Evolutionary conservation across 140 eudicot genomes (phyloP).

Genomic region (Senecio squalidus): DNA sequence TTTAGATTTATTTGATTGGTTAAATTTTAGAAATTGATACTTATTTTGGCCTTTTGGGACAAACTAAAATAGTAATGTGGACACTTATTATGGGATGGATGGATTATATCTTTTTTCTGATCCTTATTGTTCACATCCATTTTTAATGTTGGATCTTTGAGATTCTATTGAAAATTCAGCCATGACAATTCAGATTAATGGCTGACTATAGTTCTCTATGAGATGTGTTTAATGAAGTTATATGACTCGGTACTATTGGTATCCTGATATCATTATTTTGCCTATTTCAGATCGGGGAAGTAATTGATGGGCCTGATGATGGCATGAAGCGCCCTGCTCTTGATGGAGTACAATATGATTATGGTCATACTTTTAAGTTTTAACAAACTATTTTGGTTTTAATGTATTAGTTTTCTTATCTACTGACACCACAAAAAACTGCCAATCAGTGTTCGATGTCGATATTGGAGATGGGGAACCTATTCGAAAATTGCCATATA

Average conservation of each 20-base stretch:
- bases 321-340: conserved; percentile 62
- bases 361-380: conserved; percentile 51
- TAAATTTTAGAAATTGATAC: too few species aligned
- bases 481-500: conserved; percentile 85
- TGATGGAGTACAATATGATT: conserved; percentile 81
- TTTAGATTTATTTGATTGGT: too few species aligned
- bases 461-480: conserved; percentile 99
- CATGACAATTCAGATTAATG: too few species aligned
- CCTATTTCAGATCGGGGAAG: conserved; percentile 79
- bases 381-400: conserved; percentile 2
- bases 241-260: conserved; percentile 10
- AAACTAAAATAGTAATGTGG: too few species aligned
- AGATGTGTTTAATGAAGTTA: conserved; percentile 10
- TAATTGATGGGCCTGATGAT: conserved; percentile 97
- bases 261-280: conserved; percentile 6
- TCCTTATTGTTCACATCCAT: background rate
- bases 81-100: background rate
- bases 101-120: background rate
- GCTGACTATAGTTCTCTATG: too few species aligned
- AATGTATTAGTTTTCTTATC: background rate
- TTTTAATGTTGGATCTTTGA: background rate
- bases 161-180: too few species aligned
- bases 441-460: conserved; percentile 78
- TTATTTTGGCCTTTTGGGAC: too few species aligned
- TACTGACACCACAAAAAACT: conserved; percentile 9